Conservation (phyloP, 2,329 filamentous ascomycete species). For the Colletotrichum chlorophyti region DNA sequence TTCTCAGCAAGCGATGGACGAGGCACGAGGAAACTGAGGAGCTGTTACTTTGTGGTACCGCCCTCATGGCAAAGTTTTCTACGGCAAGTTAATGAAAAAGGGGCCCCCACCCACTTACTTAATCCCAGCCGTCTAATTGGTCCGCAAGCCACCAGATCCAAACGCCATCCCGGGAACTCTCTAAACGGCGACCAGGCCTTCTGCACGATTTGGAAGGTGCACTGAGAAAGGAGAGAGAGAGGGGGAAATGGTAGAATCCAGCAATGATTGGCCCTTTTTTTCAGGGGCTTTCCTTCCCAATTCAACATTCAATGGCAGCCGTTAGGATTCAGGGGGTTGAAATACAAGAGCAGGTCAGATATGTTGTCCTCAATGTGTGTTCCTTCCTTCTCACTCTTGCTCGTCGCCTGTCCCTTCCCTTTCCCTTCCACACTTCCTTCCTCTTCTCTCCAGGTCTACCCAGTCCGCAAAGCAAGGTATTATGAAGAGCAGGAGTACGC, state of each 20-base stretch:
- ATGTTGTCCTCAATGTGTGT: not conserved
- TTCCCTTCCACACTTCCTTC: not conserved
- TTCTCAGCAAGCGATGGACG: too few species aligned
- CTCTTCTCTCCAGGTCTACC: too few species aligned
- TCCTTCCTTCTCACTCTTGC: not conserved
- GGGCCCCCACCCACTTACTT: not conserved
- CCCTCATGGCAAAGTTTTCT: not conserved
- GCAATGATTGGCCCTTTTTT: conserved; percentile 3
- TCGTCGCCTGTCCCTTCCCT: not conserved
- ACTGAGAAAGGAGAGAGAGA: not conserved
- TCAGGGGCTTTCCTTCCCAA: not conserved
- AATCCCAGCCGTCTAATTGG: conserved; percentile 8
- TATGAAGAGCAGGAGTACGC: not conserved
- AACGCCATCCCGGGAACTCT: conserved; percentile 7
- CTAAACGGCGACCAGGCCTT: too few species aligned
- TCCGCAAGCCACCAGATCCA: conserved; percentile 1
- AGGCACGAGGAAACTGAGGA: too few species aligned
- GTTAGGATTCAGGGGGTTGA: too few species aligned
- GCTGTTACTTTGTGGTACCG: too few species aligned
- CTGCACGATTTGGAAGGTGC: conserved; percentile 19
- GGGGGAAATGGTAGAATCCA: not conserved
- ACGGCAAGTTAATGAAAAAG: too few species aligned
- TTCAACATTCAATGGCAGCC: not conserved
- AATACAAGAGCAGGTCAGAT: too few species aligned
- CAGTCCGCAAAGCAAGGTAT: too few species aligned